Evolutionary conservation across 164 flowering plant genomes (phyloP).

Genomic region (Dillenia turbinata): DNA sequence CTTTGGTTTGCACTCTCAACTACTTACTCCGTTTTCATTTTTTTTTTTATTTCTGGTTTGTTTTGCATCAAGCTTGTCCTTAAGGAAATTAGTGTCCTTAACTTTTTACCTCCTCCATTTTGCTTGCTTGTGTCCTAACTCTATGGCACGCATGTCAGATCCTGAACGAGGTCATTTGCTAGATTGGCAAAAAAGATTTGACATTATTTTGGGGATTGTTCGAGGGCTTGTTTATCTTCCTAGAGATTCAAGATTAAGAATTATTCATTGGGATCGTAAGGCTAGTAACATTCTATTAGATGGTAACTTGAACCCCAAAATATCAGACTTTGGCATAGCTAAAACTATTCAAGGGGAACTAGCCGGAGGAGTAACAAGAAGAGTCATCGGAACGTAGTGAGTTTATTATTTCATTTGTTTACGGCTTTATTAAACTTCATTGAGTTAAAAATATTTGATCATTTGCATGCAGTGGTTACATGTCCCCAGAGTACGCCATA

Average conservation of each 20-base stretch:
- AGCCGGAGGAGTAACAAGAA: neutral
- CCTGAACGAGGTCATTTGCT: too few species aligned
- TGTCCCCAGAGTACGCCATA: neutral
- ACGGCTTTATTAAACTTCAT: neutral
- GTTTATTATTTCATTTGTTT: neutral
- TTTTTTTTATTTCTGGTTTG: neutral
- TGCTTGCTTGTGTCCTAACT: too few species aligned
- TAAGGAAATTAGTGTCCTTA: too few species aligned
- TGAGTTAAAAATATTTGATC: neutral
- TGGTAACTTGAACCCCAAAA: constrained; percentile 4
- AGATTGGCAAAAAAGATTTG: neutral
- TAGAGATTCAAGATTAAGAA: neutral
- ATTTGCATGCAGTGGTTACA: neutral
- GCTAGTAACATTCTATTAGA: too few species aligned
- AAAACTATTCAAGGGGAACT: neutral
- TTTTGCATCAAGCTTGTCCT: too few species aligned
- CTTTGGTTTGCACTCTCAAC: neutral
- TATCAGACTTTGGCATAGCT: constrained; percentile 5
- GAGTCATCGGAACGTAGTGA: constrained; percentile 10
- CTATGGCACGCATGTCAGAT: too few species aligned
- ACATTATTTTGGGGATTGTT: constrained; percentile 6
- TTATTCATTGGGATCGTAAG: constrained; percentile 2
- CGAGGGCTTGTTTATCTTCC: constrained; percentile 6
- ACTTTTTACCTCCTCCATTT: too few species aligned
- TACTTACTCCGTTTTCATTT: neutral